Evolutionary conservation across 2,329 filamentous ascomycete species (phyloP), one percentile per base, ranked within the genome.

Genomic region (Talaromyces sp.): DNA sequence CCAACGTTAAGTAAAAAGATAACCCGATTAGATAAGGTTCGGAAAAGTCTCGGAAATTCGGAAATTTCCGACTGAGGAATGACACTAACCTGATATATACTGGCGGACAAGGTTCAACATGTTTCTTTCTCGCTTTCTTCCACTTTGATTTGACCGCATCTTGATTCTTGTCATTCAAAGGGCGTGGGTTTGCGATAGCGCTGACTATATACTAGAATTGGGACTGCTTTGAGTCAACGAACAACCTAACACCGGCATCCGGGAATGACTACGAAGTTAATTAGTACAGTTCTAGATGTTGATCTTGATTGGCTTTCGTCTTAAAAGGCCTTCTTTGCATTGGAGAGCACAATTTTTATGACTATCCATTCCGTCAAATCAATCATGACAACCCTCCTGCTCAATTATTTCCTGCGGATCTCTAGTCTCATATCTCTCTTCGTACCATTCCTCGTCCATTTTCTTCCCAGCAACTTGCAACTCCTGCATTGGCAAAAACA

Each of bases 401-500:
- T 65, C 60, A 16, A 57, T 62, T 2, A 83, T 85, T 50, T 63
- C 62, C 39, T 65, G 59, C 31, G 57, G 43, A 11, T 66, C 61
- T 24, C 54, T 62, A 5, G 66, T 52, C 19, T 72, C 69, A 66
- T 70, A 73, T 2, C 60, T 65, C 43, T 71, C 70, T 62, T 72
- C 68, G 63, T 76, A 75, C 31, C 73, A 68, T 58, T 75, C 73
- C 19, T 85, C 82, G 31, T 84, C 81, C 71, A 89, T 72, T 70
- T 88, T 85, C 68, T 82, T 80, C 16, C 74, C 76, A 11, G 88
- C 77, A 54, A 82, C 77, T 2, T 43, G 69, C 58, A 75, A 33
- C 43, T 69, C 69, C 31, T 71, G 60, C 67, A 75, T 74, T 8
- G 73, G 73, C 63, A 75, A 52, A 66, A 72, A 75, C 1, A 75